Evolutionary conservation across 805 yeast genomes (phyloP).

Genomic region (Millerago galiae): DNA sequence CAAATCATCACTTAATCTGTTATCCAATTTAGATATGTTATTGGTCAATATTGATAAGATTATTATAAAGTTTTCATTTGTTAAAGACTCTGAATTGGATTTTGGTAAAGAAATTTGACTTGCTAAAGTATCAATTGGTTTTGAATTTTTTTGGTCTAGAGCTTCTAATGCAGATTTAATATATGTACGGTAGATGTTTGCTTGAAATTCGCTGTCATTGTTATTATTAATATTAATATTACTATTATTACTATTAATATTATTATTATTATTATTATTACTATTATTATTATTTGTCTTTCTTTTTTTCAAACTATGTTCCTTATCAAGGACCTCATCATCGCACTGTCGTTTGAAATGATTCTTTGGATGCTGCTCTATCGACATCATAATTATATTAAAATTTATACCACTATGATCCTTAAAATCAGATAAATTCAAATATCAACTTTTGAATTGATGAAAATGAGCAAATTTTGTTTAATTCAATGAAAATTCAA

Average conservation of each 20-base stretch:
- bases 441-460: background rate
- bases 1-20: constrained; percentile 41
- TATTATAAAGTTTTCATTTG: constrained; percentile 43
- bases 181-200: constrained; percentile 34
- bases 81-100: constrained; percentile 46
- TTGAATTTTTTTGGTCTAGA: constrained; percentile 52
- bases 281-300: background rate
- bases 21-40: constrained; percentile 58
- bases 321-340: constrained; percentile 14
- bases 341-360: constrained; percentile 23
- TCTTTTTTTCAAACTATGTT: constrained; percentile 2
- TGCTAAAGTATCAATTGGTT: constrained; percentile 54
- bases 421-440: background rate
- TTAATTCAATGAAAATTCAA: background rate
- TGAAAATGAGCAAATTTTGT: background rate
- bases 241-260: background rate
- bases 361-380: constrained; percentile 19
- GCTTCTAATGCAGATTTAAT: constrained; percentile 66
- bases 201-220: constrained; percentile 19
- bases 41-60: constrained; percentile 53
- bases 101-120: constrained; percentile 50
- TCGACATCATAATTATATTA: constrained; percentile 19
- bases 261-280: background rate
- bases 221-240: no score
- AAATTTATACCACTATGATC: background rate